A percentile compares a stretch with the other conserved stretches of the same genome.
Evolutionary conservation across 768 basidiomycete species (phyloP).

Genomic region (Mycena capillaripes): DNA sequence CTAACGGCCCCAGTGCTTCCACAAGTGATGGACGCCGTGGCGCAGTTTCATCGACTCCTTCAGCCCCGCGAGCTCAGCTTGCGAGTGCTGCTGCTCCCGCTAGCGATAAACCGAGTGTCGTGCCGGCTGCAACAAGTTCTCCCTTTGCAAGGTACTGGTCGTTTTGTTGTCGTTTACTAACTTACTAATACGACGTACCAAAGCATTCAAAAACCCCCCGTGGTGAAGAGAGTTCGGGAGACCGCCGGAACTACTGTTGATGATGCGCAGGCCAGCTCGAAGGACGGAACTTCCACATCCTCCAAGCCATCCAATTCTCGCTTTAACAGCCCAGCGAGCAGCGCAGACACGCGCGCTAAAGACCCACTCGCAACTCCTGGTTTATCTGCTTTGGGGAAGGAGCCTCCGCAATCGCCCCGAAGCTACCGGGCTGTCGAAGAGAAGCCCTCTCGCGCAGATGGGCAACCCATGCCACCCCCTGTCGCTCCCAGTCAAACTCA

Average conservation of each 20-base stretch:
- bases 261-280: constrained; percentile 39
- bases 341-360: constrained; percentile 29
- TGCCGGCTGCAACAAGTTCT: constrained; percentile 42
- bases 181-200: background rate
- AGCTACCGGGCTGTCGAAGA: constrained; percentile 57
- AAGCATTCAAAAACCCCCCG: constrained; percentile 38
- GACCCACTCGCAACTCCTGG: constrained; percentile 21
- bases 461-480: constrained; percentile 83
- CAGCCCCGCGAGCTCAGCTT: constrained; percentile 72
- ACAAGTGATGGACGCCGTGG: constrained; percentile 45
- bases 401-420: constrained; percentile 56
- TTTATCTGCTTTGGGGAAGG: constrained; percentile 38
- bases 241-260: constrained; percentile 40
- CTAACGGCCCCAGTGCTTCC: constrained; percentile 54
- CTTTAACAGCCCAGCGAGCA: constrained; percentile 43
- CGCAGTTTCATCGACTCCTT: constrained; percentile 59
- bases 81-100: constrained; percentile 44
- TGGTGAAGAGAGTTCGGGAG: constrained; percentile 34
- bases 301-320: constrained; percentile 40
- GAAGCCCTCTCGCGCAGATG: constrained; percentile 51
- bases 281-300: constrained; percentile 38
- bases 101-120: constrained; percentile 45
- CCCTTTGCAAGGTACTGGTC: constrained; percentile 38
- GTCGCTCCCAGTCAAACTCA: constrained; percentile 81
- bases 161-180: background rate